Evolutionary conservation across 2,329 filamentous ascomycete species (phyloP), one percentile per base, ranked within the genome.

Genomic region (Colletotrichum cereale): DNA sequence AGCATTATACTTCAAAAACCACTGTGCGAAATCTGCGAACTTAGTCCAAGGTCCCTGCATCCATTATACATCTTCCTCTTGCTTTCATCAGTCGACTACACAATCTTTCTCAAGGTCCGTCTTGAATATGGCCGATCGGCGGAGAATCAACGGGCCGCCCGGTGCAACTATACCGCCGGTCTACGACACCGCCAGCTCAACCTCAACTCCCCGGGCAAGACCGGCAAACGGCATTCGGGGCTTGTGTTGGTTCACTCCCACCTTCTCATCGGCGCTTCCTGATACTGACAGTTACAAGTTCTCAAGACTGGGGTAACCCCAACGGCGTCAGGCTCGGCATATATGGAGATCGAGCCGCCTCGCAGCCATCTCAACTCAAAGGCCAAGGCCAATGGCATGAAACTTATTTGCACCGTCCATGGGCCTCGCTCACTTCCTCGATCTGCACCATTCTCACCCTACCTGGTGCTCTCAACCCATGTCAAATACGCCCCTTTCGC

Each of bases 401-500:
- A 99, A 82, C 90, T 99, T 72, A 93, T 92, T 73, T 97, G 95
- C 81, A 95, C 94, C 14, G 94, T 98, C 66, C 96, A 98, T 82
- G 96, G 96, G 1, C 96, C 96, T 4, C 91, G 95, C 75, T 95
- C 96, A 31, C 88, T 99, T 52, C 95, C 96, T 40, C 91, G 95
- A 79, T 97, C 93, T 67, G 94, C 94, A 36, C 92, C 94, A 1
- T 99, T 98, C 84, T 96, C 94, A 63, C 94, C 96, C 12, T 95
- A 97, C 77, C 90, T 98, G 74, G 92, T 98, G 55, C 88, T 99
- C 62, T 94, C 93, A 18, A 97, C 96, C 3, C 94, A 97, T 76
- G 92, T 99, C 79, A 99, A 98, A 83, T 98, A 97, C 80, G 95
- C 96, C 0, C 95, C 96, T 0, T 99, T 99, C 79, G 96, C 96